Evolutionary conservation across 2,329 filamentous ascomycete species (phyloP), one percentile per base, ranked within the genome.

Genomic region (Colletotrichum trifolii): DNA sequence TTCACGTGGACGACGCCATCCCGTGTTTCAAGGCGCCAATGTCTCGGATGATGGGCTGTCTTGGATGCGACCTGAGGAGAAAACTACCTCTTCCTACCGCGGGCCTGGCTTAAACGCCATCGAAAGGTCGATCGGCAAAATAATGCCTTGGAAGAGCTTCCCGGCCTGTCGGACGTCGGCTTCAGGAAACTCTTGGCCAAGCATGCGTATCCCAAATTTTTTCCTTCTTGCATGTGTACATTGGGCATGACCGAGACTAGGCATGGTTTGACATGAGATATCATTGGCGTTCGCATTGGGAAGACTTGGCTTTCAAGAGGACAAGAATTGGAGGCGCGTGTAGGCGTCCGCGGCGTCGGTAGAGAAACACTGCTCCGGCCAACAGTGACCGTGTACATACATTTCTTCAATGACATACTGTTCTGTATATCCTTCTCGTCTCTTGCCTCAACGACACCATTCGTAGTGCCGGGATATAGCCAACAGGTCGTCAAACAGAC

Each of bases 1-100:
- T 55, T 62, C 50, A 46, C 40, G 62, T 53, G 46, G 40, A 25
- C 25, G 45, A 25, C 58, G 15, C 25, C 13, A 52, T 56, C n/a
- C 39, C 40, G 42, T 56, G 45, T 61, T 46, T 52, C 13, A 34
- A 45, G 38, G 7, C 25, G 25, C 40, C 50, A 61, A n/a, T 13
- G 40, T 40, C 58, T 56, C 47, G 62, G 25, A 52, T 52, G 40
- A 13, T 13, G 25, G 46, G 17, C 3, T 43, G 46, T 65, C 58
- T 56, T 65, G 52, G 39, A 52, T 36, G 40, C 4, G 25, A 36
- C 25, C 12, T 8, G 50, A 8, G 17, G 34, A 40, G 34, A 15
- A 35, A 9, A 42, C 11, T 11, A 35, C 46, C 10, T 17, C 8
- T 4, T 11, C 33, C n/a, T 3, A 10, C 57, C 11, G 25, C 17